phyloP scores from a whole-genome alignment of 495 filamentous ascomycete genomes.

The Trichoderma asperelloides region DNA sequence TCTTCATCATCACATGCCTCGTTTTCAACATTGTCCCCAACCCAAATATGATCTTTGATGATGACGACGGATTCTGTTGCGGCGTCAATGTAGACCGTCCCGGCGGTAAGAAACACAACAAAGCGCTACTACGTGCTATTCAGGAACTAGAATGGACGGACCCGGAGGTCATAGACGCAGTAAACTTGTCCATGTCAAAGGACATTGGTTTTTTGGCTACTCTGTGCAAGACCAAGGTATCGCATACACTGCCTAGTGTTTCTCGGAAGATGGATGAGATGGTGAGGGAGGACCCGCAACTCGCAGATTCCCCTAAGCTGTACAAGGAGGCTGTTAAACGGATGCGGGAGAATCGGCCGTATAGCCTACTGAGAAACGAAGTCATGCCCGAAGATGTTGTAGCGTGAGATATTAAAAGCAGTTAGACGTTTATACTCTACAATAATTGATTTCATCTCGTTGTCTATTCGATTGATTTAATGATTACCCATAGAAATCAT shows the following conservation, averaged over 20 bases:
- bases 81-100: not conserved
- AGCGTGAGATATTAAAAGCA: not conserved
- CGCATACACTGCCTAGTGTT: not conserved
- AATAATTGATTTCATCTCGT: no score
- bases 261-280: not conserved
- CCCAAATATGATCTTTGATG: not conserved
- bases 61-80: not conserved
- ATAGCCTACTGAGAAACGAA: not conserved
- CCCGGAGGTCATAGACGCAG: not conserved
- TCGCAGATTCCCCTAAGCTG: not conserved
- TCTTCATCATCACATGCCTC: not conserved
- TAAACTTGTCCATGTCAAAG: not conserved
- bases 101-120: not conserved
- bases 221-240: not conserved
- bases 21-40: not conserved
- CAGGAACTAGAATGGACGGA: not conserved
- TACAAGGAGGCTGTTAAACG: not conserved
- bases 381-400: not conserved
- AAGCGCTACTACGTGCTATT: not conserved
- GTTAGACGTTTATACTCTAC: no score
- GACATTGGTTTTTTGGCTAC: not conserved
- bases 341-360: not conserved
- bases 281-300: not conserved
- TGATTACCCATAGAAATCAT: conserved; percentile 19
- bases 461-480: not conserved